Percentiles rank a stretch among this genome's conserved stretches.
These are phyloP conservation scores for Stenogyne calaminthoides DNA, from an alignment of 305 asterid genomes.

Conservation along the genomic window DNA sequence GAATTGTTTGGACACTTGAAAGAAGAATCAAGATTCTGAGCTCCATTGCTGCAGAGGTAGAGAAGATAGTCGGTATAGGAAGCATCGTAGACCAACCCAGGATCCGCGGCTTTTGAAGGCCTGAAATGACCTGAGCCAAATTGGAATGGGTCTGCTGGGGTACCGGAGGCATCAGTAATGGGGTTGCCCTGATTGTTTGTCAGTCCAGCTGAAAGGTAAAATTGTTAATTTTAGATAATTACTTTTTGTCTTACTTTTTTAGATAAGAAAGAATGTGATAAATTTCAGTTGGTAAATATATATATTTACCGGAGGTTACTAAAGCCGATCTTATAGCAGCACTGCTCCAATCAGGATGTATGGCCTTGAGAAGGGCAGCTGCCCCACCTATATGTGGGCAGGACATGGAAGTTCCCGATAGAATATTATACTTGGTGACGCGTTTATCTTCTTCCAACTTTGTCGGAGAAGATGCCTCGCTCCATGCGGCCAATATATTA, in stretches of 20 bases:
- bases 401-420: conserved; percentile 93
- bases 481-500: conserved; percentile 93
- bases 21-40: conserved; percentile 34
- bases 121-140: conserved; percentile 84
- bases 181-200: conserved; percentile 49
- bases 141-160: conserved; percentile 78
- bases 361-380: conserved; percentile 79
- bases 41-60: conserved; percentile 53
- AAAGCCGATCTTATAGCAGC: conserved; percentile 96
- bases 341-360: conserved; percentile 91
- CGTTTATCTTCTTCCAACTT: conserved; percentile 51
- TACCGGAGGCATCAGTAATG: conserved; percentile 63
- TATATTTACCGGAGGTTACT: conserved; percentile 64
- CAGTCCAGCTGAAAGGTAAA: conserved; percentile 57
- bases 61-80: conserved; percentile 68
- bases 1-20: conserved; percentile 56
- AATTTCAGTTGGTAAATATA: neutral
- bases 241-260: no score
- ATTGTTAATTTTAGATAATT: neutral
- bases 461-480: conserved; percentile 75
- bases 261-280: neutral
- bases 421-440: conserved; percentile 61
- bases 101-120: conserved; percentile 89
- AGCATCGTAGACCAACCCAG: conserved; percentile 84
- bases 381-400: conserved; percentile 83